Base-by-base conservation (phyloP, 371 early-diverging fungal species). In the Lichtheimia ramosa region DNA sequence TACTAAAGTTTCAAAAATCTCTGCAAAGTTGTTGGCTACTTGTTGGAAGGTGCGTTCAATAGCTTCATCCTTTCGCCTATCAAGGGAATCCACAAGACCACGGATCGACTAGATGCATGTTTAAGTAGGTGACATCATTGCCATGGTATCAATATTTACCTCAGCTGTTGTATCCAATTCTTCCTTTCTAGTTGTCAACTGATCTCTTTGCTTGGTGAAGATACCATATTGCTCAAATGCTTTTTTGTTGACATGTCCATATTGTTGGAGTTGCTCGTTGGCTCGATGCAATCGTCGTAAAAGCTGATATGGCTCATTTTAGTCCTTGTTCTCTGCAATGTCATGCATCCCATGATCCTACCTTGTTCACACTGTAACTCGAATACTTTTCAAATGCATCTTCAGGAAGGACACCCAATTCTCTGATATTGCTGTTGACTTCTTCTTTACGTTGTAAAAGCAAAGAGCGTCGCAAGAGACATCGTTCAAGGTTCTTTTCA, bases 191-290 rank as follows among this genome's bases (percentile, higher is more conserved):
- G 85, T 71, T 39, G 77, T 79, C 49, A 99, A 79, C 27, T 84
- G 75, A 51, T 96, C 95, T 20, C 91, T 86, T 66, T 97, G 98
- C 61, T 91, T 88, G 2, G 92, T 92, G 65, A 97, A 99, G 67
- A 90, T 91, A 63, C 75, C 86, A 70, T 91, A 96, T 76, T 99
- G 99, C 75, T 99, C 98, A 74, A 91, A 91, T 7, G 99, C 99
- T 74, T 96, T 96, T 74, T 96, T 96, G 83, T 99, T 99, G 58
- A 99, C 96, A 66, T 97, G 97, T 16, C 89, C 85, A 66, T 88
- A 96, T 71, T 89, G 86, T 59, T 93, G 92, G 28, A 97, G 74
- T 15, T 76, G 81, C 56, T 95, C 95, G 64, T 96, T 95, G 54
- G 87, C 84, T 50, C 82, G 81, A 66, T 94, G 92, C 48, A 99